phyloP scores from a whole-genome alignment of 2,329 filamentous ascomycete genomes.

The Fonsecaea monophora region DNA sequence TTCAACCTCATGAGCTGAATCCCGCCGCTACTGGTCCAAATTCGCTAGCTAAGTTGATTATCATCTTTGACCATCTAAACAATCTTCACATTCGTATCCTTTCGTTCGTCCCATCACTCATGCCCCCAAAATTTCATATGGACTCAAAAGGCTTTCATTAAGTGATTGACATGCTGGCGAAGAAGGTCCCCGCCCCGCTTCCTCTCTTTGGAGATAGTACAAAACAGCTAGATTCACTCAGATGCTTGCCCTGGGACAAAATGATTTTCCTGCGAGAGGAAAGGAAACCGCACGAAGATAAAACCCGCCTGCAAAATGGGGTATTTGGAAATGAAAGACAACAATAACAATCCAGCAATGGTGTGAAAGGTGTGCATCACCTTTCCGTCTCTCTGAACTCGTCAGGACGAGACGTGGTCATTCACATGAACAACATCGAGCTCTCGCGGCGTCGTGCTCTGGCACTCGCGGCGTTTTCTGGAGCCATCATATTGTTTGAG shows the following conservation, averaged over 20 bases:
- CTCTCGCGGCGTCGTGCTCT: constrained; percentile 58
- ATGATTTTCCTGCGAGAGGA: constrained; percentile 8
- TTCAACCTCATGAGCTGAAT: constrained; percentile 6
- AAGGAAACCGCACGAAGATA: constrained; percentile 4
- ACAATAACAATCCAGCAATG: constrained; percentile 10
- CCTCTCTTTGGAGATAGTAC: constrained; percentile 17
- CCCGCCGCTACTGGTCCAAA: background rate
- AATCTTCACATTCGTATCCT: constrained; percentile 8
- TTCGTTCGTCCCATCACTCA: constrained; percentile 14
- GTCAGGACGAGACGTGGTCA: background rate
- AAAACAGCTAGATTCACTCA: constrained; percentile 20
- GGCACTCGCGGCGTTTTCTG: constrained; percentile 47
- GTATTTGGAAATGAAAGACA: constrained; percentile 24
- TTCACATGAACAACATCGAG: constrained; percentile 46
- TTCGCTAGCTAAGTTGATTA: background rate
- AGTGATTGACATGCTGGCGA: constrained; percentile 20
- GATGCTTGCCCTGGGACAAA: constrained; percentile 6
- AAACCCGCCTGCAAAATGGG: constrained; percentile 26
- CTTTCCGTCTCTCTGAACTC: background rate
- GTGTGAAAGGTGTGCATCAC: background rate
- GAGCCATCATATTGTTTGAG: constrained; percentile 51
- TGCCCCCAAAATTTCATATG: constrained; percentile 12
- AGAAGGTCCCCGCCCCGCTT: constrained; percentile 14
- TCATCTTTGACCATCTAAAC: background rate
- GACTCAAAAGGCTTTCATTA: constrained; percentile 22